Conservation (phyloP, 2,329 filamentous ascomycete species). For the Phaeophleospora eucalypticola region DNA sequence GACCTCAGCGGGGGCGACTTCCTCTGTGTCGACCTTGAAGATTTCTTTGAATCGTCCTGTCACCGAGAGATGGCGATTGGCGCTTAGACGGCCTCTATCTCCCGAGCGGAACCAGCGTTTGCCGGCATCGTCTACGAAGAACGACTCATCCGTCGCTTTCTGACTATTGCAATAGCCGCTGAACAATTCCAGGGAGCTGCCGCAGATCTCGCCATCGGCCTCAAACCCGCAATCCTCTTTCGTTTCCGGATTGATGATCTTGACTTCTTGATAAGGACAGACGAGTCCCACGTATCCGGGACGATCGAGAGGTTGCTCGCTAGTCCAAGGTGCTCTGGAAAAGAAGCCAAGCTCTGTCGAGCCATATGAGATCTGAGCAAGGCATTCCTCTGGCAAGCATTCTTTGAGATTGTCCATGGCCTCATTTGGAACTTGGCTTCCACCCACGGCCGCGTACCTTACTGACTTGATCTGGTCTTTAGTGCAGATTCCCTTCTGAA, state of each 20-base stretch:
- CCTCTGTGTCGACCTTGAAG: constrained; percentile 6
- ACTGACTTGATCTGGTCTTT: background rate
- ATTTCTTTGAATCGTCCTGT: constrained; percentile 9
- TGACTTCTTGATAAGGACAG: background rate
- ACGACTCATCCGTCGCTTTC: background rate
- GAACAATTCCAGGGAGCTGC: background rate
- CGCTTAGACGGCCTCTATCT: background rate
- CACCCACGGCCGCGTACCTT: background rate
- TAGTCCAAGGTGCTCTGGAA: background rate
- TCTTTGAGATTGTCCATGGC: background rate
- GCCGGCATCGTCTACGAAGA: background rate
- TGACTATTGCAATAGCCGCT: constrained; percentile 1
- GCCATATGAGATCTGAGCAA: background rate
- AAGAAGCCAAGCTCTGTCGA: background rate
- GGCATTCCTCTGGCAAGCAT: background rate
- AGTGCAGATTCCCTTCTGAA: background rate
- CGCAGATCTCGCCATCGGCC: constrained; percentile 4
- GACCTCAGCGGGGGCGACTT: constrained; percentile 6
- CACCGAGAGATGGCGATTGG: constrained; percentile 1
- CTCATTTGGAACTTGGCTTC: background rate
- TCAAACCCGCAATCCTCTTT: background rate
- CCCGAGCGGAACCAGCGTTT: constrained; percentile 3
- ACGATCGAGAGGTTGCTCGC: background rate
- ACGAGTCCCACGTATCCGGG: constrained; percentile 14
- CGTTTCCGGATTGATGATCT: constrained; percentile 6